A percentile compares a stretch with the other conserved stretches of the same genome.
These are phyloP conservation scores for Microbotryum lychnidis-dioicae DNA, from an alignment of 1,284 basidiomycete genomes.

Conservation along the genomic window DNA sequence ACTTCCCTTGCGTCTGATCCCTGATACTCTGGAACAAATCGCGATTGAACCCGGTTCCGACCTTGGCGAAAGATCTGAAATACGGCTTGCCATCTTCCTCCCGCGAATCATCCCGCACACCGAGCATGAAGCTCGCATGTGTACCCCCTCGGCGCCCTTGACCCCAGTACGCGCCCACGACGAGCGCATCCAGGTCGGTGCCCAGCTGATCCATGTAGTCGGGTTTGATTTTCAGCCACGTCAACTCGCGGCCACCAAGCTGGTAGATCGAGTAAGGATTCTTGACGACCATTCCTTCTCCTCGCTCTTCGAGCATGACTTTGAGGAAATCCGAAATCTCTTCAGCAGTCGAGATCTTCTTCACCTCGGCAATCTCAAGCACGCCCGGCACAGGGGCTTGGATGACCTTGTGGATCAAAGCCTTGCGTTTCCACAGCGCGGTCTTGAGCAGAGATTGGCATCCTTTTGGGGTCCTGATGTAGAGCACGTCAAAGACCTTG, in stretches of 20 bases:
- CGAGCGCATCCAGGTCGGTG: slow-evolving; percentile 69
- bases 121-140: slow-evolving; percentile 43
- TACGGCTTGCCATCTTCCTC: slow-evolving; percentile 27
- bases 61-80: slow-evolving; percentile 69
- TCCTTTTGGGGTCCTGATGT: slow-evolving; percentile 52
- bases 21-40: slow-evolving; percentile 68
- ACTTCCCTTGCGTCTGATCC: slow-evolving; percentile 40
- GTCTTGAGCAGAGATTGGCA: slow-evolving; percentile 40
- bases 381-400: slow-evolving; percentile 4
- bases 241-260: slow-evolving; percentile 71
- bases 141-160: slow-evolving; percentile 43
- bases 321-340: slow-evolving; percentile 40
- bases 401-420: slow-evolving; percentile 35
- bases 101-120: slow-evolving; percentile 37
- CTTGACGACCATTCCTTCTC: slow-evolving; percentile 87
- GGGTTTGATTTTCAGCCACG: slow-evolving; percentile 94
- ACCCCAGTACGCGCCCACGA: slow-evolving; percentile 55
- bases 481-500: slow-evolving; percentile 87
- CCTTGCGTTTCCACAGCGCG: slow-evolving; percentile 42
- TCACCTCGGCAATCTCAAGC: slow-evolving; percentile 6
- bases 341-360: background rate
- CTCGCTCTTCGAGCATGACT: slow-evolving; percentile 65
- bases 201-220: slow-evolving; percentile 60
- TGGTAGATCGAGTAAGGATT: slow-evolving; percentile 68
- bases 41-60: slow-evolving; percentile 76